Evolutionary conservation across 768 basidiomycete species (phyloP), one percentile per base, ranked within the genome.

Genomic region (Tricholoma furcatifolium): DNA sequence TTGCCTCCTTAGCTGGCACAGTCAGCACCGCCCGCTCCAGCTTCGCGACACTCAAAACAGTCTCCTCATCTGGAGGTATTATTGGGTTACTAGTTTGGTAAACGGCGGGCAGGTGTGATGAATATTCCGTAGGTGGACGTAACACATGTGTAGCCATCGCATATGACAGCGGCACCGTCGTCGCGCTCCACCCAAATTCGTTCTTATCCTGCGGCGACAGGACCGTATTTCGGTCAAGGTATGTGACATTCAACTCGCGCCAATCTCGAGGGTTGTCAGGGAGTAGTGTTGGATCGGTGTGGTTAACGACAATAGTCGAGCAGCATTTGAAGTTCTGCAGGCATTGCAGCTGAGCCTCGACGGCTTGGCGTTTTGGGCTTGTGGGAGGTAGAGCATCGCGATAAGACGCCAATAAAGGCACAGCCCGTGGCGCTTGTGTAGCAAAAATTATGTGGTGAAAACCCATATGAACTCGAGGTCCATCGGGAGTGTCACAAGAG

Each of bases 81-180:
- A 84, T 77, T 0, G 87, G 87, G 65, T 91, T 91, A 8, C 87
- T 91, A 10, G 86, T 89, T 67, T 91, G 90, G 51, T 79, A 83
- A 10, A 88, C 69, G 6, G 67, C 59, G 15, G 66, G 71, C 31
- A 69, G 60, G 39, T 61, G 63, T 20, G 56, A 43, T 6, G 71
- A 67, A 44, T 68, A 70, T 60, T 63, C 69, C 46, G 65, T 54
- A 14, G 74, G 73, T 39, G 67, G 62, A 36, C 71, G 64, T 9
- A 83, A 68, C 30, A 85, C 67, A 51, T 91, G 88, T 4, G 89
- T 92, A 11, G 87, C 76, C 84, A 88, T 88, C 2, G 85, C 82
- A 62, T 82, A 84, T 0, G 75, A 65, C 2, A 73, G 63, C 2
- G 63, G 49, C 3, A 62, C 14, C 74, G 72, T 34, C 80, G 72